Conservation (phyloP, 176 grass and related monocot genomes). For the Musa schizocarpa region DNA sequence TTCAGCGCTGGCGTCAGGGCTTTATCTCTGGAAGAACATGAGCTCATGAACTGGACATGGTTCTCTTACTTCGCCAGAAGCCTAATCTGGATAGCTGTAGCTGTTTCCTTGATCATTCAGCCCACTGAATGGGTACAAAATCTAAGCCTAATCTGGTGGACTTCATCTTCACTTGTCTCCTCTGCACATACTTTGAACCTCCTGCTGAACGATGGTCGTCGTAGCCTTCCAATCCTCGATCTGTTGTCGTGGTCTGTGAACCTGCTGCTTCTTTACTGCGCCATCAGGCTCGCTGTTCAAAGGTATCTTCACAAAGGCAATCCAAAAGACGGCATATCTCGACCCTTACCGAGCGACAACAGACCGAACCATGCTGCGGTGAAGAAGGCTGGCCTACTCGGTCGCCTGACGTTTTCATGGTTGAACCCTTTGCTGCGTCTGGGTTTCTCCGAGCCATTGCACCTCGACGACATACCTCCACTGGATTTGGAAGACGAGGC, state of each 20-base stretch:
- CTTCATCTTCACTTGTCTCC: slow-evolving; percentile 41
- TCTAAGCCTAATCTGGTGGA: slow-evolving; percentile 57
- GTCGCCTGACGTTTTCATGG: slow-evolving; percentile 75
- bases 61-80: slow-evolving; percentile 29
- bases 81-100: slow-evolving; percentile 36
- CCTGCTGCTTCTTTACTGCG: slow-evolving; percentile 48
- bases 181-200: slow-evolving; percentile 46
- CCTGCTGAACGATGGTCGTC: slow-evolving; percentile 8
- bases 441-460: slow-evolving; percentile 57
- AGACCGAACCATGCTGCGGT: slow-evolving; percentile 24
- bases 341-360: slow-evolving; percentile 36
- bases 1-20: slow-evolving; percentile 11
- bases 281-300: slow-evolving; percentile 17
- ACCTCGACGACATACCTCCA: slow-evolving; percentile 52
- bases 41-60: not conserved
- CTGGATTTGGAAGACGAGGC: slow-evolving; percentile 54
- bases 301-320: not conserved
- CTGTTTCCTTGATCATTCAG: slow-evolving; percentile 44
- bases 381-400: slow-evolving; percentile 37
- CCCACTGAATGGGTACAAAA: slow-evolving; percentile 22
- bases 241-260: slow-evolving; percentile 45
- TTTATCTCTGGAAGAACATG: not conserved
- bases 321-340: slow-evolving; percentile 17
- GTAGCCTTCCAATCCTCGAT: slow-evolving; percentile 24
- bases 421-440: slow-evolving; percentile 55